Base-by-base conservation (phyloP, 1,284 basidiomycete species). In the Boletus semigastroideus region DNA sequence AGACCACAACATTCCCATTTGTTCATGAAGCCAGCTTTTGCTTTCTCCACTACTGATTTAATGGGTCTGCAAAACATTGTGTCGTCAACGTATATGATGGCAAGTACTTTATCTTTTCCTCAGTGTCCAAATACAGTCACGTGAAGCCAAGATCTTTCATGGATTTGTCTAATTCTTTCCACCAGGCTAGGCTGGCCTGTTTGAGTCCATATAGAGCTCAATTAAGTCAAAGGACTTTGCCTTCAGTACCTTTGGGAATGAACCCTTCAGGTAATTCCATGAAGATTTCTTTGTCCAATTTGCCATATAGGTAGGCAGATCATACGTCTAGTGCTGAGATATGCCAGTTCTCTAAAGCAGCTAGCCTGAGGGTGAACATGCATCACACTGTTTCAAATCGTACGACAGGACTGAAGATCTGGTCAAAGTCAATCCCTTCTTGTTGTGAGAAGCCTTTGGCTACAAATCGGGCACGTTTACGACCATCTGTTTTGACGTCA, bases 391-490 rank as follows among this genome's bases (percentile, higher is more conserved):
- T 68, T 16, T 72, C 60, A 38, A 67, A 63, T 1, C 66, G 55
- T 3, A 69, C 66, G 1, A 77, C 72, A 0, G 74, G 74, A 2
- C 73, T 69, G 55, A 71, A 78, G 0, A 74, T 74, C n/a, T 79
- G 65, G 49, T 71, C 48, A 46, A 59, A 73, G 53, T 74, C 65
- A 17, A 74, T 48, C 1, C 69, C 73, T 43, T 67, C 55, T 2
- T 66, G 42, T 49, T 76, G 71, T 31, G 61, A 62, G 58, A 75
- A 79, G 5, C 74, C 77, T 53, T 74, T 69, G 7, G 72, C 75
- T 5, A 78, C 71, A 1, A 79, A 62, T 17, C 68, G 11, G 2
- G 71, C 74, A 52, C 70, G 72, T 54, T 71, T 67, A 5, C 63
- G 48, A 39, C 61, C 54, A 53, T 76, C 62, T 9, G 60, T 79